A percentile compares a stretch with the other conserved stretches of the same genome.
Evolutionary conservation across 164 flowering plant genomes (phyloP).

Genomic region (Macadamia integrifolia): DNA sequence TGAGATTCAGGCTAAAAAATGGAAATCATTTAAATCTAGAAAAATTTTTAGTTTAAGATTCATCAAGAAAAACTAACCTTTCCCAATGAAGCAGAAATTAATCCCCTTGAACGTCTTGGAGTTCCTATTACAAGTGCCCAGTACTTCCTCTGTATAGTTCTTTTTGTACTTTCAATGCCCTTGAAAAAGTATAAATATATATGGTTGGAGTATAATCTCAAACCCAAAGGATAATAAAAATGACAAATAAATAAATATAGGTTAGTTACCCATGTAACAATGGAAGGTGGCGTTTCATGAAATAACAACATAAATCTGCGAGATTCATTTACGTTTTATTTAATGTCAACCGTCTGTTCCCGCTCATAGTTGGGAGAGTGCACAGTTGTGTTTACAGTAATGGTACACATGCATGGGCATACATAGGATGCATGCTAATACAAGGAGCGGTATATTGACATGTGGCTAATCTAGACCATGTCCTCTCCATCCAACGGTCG

Average conservation of each 20-base stretch:
- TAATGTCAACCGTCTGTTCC: no score
- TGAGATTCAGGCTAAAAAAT: background rate
- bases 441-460: no score
- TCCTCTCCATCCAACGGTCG: no score
- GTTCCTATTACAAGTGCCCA: constrained; percentile 92
- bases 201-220: background rate
- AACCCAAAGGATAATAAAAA: background rate
- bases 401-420: no score
- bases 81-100: constrained; percentile 69
- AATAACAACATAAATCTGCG: no score
- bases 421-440: no score
- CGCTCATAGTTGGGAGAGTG: no score
- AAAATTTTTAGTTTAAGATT: background rate
- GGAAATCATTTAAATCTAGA: background rate
- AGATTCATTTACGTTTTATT: no score
- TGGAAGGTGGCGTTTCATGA: no score
- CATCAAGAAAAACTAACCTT: constrained; percentile 45
- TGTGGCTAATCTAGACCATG: no score
- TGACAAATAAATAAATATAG: background rate
- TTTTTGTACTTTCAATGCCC: constrained; percentile 37
- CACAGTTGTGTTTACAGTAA: no score
- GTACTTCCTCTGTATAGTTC: constrained; percentile 51
- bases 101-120: constrained; percentile 62
- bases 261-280: no score
- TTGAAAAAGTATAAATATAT: constrained; percentile 12